A percentile compares a stretch with the other conserved stretches of the same genome.
Conservation (phyloP, 2,329 filamentous ascomycete genomes). For the Fusarium pseudoanthophilum region DNA sequence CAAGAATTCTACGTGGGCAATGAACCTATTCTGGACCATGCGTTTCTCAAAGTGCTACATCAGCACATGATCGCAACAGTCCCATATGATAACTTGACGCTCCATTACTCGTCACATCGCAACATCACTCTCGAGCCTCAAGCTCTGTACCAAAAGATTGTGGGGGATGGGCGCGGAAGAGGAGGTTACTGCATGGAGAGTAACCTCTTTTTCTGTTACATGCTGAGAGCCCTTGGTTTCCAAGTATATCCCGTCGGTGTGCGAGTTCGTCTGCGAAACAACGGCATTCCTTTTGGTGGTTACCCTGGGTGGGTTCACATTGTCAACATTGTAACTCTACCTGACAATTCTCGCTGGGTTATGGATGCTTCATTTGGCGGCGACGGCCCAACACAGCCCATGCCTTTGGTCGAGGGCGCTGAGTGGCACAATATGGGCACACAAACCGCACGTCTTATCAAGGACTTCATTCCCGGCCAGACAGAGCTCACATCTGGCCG, state of each 20-base stretch:
- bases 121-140: slow-evolving; percentile 57
- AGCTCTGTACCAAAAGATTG: slow-evolving; percentile 61
- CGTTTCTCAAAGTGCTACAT: slow-evolving; percentile 54
- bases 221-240: slow-evolving; percentile 64
- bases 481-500: slow-evolving; percentile 51
- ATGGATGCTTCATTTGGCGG: slow-evolving; percentile 74
- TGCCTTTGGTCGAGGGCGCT: slow-evolving; percentile 60
- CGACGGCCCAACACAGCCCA: slow-evolving; percentile 66
- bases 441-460: slow-evolving; percentile 65
- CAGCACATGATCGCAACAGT: slow-evolving; percentile 60
- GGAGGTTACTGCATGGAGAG: slow-evolving; percentile 73
- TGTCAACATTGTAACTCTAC: slow-evolving; percentile 68
- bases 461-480: slow-evolving; percentile 59
- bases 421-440: slow-evolving; percentile 62
- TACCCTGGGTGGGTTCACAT: slow-evolving; percentile 56
- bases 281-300: slow-evolving; percentile 50
- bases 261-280: slow-evolving; percentile 54
- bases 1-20: slow-evolving; percentile 43
- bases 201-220: slow-evolving; percentile 64
- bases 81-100: slow-evolving; percentile 66
- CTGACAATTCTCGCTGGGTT: slow-evolving; percentile 59
- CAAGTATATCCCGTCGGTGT: slow-evolving; percentile 66
- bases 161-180: slow-evolving; percentile 53
- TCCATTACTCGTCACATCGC: slow-evolving; percentile 61
- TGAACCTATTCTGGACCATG: slow-evolving; percentile 43